Evolutionary conservation across 1,139 yeast genomes (phyloP).

Genomic region (Blastobotrys illinoisensis): DNA sequence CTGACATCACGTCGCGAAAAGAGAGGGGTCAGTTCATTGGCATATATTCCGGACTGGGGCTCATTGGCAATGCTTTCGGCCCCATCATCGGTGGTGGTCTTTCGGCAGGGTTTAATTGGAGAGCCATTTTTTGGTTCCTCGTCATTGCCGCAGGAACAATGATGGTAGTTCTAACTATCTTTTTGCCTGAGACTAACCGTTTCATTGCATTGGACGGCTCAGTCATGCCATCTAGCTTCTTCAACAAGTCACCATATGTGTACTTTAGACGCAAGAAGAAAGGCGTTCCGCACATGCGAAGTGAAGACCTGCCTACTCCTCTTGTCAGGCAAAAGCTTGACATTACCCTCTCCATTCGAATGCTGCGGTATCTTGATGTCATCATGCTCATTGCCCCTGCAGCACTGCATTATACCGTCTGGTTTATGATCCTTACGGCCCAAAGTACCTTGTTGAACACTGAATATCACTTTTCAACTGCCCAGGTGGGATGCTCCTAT

Average conservation of each 20-base stretch:
- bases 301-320: constrained; percentile 29
- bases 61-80: constrained; percentile 71
- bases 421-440: constrained; percentile 67
- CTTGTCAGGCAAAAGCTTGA: constrained; percentile 33
- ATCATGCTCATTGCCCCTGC: constrained; percentile 44
- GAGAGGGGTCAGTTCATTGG: constrained; percentile 67
- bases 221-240: constrained; percentile 39
- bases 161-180: constrained; percentile 26
- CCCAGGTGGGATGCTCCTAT: constrained; percentile 58
- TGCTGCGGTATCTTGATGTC: constrained; percentile 31
- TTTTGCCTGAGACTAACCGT: constrained; percentile 70
- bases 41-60: constrained; percentile 53
- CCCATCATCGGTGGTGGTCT: constrained; percentile 69
- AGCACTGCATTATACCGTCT: constrained; percentile 56
- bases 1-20: constrained; percentile 56
- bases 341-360: constrained; percentile 34
- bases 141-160: constrained; percentile 54
- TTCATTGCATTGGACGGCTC: constrained; percentile 65
- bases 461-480: constrained; percentile 45
- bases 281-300: constrained; percentile 17
- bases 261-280: constrained; percentile 15
- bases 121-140: constrained; percentile 70
- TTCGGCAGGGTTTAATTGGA: constrained; percentile 59
- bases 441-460: constrained; percentile 49
- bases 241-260: constrained; percentile 41